phyloP scores from a whole-genome alignment of 169 alveolate species.

The Eimeria sp. region DNA sequence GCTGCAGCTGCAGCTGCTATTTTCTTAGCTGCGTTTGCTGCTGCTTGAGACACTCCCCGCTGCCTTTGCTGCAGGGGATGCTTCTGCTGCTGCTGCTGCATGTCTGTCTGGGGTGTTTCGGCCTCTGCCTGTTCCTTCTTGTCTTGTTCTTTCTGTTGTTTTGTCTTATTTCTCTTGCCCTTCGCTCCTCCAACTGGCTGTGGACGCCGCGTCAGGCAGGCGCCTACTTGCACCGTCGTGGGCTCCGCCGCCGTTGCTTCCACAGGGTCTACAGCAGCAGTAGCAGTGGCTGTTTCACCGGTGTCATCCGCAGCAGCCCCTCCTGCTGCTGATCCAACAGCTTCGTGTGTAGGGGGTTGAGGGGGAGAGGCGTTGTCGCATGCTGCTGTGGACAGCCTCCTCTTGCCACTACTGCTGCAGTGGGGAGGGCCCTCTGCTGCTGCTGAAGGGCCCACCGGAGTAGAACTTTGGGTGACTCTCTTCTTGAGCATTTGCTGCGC shows the following conservation, averaged over 20 bases:
- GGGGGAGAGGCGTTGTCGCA: too few species aligned
- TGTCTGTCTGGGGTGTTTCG: not conserved
- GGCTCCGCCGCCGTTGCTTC: not conserved
- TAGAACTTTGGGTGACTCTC: not conserved
- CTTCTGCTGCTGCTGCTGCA: slow-evolving; percentile 35
- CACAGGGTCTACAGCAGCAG: not conserved
- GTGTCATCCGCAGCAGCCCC: not conserved
- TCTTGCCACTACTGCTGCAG: not conserved
- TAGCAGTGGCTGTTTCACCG: too few species aligned
- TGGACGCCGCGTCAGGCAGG: not conserved
- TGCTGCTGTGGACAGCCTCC: not conserved
- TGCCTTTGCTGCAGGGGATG: not conserved
- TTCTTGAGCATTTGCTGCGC: not conserved
- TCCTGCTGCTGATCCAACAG: not conserved
- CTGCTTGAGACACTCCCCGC: not conserved
- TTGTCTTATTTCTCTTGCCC: not conserved
- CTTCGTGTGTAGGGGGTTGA: too few species aligned
- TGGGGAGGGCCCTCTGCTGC: slow-evolving; percentile 5
- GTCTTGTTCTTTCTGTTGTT: not conserved
- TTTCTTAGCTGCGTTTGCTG: not conserved
- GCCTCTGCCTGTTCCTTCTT: not conserved
- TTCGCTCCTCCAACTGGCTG: not conserved
- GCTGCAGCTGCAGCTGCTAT: slow-evolving; percentile 15
- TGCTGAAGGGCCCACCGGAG: not conserved
- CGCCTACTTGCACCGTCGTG: not conserved